phyloP scores from a whole-genome alignment of 306 rosid species.

The Pachyrhizus erosus region DNA sequence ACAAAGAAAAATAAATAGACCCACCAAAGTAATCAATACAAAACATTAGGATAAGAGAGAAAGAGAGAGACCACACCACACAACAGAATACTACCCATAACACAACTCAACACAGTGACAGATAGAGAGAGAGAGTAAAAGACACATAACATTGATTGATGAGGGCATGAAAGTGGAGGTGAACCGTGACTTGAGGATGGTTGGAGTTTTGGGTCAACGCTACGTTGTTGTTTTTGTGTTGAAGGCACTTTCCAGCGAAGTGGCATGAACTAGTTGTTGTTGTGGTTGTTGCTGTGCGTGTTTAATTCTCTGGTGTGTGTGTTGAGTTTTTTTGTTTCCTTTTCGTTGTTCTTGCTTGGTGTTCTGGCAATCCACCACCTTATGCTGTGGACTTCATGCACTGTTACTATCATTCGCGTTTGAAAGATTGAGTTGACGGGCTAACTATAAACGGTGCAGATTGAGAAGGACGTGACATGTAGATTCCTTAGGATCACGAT shows the following conservation, averaged over 20 bases:
- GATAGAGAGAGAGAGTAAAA: constrained; percentile 18
- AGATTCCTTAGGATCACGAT: constrained; percentile 38
- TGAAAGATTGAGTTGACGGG: constrained; percentile 48
- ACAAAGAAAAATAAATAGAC: constrained; percentile 42
- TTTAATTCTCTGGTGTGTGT: constrained; percentile 21
- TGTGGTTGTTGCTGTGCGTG: neutral
- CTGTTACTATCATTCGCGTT: constrained; percentile 40
- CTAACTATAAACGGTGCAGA: constrained; percentile 51
- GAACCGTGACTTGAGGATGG: constrained; percentile 50
- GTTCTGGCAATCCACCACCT: constrained; percentile 41
- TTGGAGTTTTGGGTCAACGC: constrained; percentile 61
- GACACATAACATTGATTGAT: constrained; percentile 54
- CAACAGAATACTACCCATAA: constrained; percentile 16
- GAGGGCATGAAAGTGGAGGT: constrained; percentile 55
- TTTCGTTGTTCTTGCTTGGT: neutral
- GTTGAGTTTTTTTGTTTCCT: neutral
- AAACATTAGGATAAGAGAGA: constrained; percentile 41
- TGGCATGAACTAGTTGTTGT: constrained; percentile 37
- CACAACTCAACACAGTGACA: neutral
- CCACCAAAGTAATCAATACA: constrained; percentile 53
- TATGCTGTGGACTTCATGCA: constrained; percentile 22
- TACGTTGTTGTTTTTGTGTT: neutral
- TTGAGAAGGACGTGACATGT: constrained; percentile 33
- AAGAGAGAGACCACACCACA: constrained; percentile 33
- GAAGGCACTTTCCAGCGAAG: constrained; percentile 56